These are phyloP conservation scores for Pseudogymnoascus sp. DNA, from an alignment of 2,329 filamentous ascomycete genomes.

Conservation along the genomic window DNA sequence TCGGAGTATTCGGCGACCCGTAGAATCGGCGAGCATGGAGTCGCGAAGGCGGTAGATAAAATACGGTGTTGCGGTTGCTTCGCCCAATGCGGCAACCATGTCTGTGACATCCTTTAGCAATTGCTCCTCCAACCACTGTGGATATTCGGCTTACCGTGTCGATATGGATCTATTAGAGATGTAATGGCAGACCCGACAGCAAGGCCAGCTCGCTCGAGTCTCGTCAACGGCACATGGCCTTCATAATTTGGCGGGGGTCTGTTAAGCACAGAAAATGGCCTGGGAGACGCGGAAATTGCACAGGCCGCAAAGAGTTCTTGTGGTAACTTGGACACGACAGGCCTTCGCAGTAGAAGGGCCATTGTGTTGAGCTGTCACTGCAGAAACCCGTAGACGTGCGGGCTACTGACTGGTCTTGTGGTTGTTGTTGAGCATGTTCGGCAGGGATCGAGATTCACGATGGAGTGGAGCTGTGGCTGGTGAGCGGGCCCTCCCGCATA, in stretches of 20 bases:
- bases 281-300: conserved; percentile 17
- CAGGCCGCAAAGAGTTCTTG: conserved; percentile 22
- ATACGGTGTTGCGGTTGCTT: conserved; percentile 88
- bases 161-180: conserved; percentile 59
- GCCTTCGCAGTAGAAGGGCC: conserved; percentile 20
- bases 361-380: conserved; percentile 14
- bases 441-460: conserved; percentile 2
- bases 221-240: conserved; percentile 83
- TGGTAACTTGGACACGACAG: conserved; percentile 17
- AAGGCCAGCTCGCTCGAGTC: conserved; percentile 65
- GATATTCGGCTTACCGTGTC: conserved; percentile 45
- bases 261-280: conserved; percentile 71
- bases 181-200: conserved; percentile 55
- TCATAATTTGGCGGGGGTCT: conserved; percentile 82
- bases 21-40: conserved; percentile 78
- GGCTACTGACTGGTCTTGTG: neutral
- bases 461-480: conserved; percentile 8
- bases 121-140: neutral
- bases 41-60: conserved; percentile 88
- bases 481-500: conserved; percentile 6
- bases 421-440: neutral
- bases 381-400: neutral
- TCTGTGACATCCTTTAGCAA: conserved; percentile 43
- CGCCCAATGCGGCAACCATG: conserved; percentile 87
- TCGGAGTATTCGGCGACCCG: conserved; percentile 82